Conservation (phyloP, 768 basidiomycete genomes). For the Xerocomus potaroensis region DNA sequence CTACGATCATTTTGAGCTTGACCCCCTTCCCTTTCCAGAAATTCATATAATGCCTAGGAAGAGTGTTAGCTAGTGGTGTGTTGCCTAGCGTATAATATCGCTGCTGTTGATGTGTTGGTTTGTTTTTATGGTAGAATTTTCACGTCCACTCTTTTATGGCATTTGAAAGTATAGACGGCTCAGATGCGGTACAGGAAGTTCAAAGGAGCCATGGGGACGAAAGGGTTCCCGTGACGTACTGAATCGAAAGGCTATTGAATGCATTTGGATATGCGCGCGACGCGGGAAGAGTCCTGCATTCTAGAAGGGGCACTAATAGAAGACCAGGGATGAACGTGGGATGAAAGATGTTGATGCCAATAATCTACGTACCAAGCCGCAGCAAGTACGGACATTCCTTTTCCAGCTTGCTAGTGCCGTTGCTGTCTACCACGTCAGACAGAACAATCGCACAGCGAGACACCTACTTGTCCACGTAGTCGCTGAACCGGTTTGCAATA, state of each 20-base stretch:
- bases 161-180: too few relatives aligned
- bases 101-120: conserved; percentile 28
- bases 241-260: conserved; percentile 64
- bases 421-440: conserved; percentile 37
- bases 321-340: conserved; percentile 6
- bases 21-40: conserved; percentile 67
- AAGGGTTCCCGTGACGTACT: conserved; percentile 36
- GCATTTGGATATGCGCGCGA: conserved; percentile 52
- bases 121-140: conserved; percentile 25
- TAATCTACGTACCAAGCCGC: conserved; percentile 44
- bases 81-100: conserved; percentile 29
- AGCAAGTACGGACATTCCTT: conserved; percentile 49
- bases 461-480: conserved; percentile 64
- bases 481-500: conserved; percentile 60
- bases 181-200: too few relatives aligned
- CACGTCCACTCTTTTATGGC: too few relatives aligned
- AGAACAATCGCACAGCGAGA: background rate
- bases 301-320: conserved; percentile 44
- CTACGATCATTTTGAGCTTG: conserved; percentile 63
- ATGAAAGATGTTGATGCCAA: conserved; percentile 1
- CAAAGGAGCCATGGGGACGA: conserved; percentile 19
- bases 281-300: conserved; percentile 45
- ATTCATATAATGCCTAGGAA: conserved; percentile 51
- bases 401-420: conserved; percentile 47
- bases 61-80: conserved; percentile 63